phyloP scores from a whole-genome alignment of 169 alveolate species.

The Hepatocystis sp. region DNA sequence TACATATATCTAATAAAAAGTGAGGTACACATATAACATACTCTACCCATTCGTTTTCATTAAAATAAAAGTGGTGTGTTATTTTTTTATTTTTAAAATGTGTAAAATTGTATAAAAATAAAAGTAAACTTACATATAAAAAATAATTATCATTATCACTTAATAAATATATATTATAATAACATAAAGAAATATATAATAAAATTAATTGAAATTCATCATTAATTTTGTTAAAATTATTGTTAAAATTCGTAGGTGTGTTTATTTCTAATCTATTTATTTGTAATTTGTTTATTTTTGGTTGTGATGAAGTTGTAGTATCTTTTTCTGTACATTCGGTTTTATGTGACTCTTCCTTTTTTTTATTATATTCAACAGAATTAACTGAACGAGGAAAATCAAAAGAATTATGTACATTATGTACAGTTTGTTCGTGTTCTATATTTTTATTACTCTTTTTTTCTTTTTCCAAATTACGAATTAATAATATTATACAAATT shows the following conservation, averaged over 20 bases:
- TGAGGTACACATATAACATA: constrained; percentile 25
- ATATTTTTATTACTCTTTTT: background rate
- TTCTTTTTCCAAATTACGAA: constrained; percentile 5
- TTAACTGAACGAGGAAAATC: no score
- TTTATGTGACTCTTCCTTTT: no score
- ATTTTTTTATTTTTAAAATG: constrained; percentile 39
- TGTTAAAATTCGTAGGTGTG: no score
- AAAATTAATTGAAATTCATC: constrained; percentile 16
- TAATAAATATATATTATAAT: constrained; percentile 52
- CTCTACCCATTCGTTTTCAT: constrained; percentile 9
- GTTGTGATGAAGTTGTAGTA: no score
- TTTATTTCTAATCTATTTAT: no score
- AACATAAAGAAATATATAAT: constrained; percentile 48
- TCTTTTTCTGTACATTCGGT: no score
- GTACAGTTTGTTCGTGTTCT: background rate
- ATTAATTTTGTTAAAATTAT: no score
- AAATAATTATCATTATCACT: constrained; percentile 9
- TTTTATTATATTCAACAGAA: no score
- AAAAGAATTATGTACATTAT: no score
- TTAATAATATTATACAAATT: constrained; percentile 6
- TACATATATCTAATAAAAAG: constrained; percentile 36
- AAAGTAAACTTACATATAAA: constrained; percentile 34
- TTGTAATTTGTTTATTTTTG: no score
- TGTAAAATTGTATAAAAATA: constrained; percentile 20
- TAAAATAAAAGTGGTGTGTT: constrained; percentile 12